Evolutionary conservation across 1,284 basidiomycete species (phyloP).

Genomic region (Laetiporus sulphureus): DNA sequence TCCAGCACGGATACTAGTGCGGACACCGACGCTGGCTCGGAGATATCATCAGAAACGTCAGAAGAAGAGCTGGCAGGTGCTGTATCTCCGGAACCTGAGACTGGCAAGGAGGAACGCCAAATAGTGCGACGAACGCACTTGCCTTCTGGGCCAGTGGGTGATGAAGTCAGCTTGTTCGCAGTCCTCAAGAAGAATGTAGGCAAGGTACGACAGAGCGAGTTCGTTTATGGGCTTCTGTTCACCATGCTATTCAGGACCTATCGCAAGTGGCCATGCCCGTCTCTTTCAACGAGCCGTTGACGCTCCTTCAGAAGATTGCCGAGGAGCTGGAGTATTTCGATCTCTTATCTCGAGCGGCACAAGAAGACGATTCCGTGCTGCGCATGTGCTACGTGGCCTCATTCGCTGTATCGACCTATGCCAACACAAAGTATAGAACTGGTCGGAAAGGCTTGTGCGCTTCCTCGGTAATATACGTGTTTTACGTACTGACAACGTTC

Average conservation of each 20-base stretch:
- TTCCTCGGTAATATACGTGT: neutral
- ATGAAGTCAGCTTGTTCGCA: conserved; percentile 83
- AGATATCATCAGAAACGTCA: conserved; percentile 10
- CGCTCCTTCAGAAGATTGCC: conserved; percentile 70
- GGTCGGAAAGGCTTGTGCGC: conserved; percentile 82
- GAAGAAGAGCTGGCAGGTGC: conserved; percentile 12
- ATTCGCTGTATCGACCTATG: conserved; percentile 80
- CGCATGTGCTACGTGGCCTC: conserved; percentile 76
- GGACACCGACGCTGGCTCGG: conserved; percentile 16
- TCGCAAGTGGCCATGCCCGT: conserved; percentile 81
- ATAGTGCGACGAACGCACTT: conserved; percentile 55
- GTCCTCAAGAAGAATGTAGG: conserved; percentile 92
- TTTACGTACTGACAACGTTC: conserved; percentile 3
- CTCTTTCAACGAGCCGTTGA: conserved; percentile 85
- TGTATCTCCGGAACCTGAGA: conserved; percentile 3
- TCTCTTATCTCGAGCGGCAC: conserved; percentile 62
- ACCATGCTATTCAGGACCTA: conserved; percentile 53
- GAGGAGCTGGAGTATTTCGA: conserved; percentile 82
- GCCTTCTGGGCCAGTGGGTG: conserved; percentile 61
- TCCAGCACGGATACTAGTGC: conserved; percentile 18
- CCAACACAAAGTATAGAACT: conserved; percentile 73
- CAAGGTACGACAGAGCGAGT: conserved; percentile 44
- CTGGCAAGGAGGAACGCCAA: neutral
- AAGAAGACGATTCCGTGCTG: conserved; percentile 56
- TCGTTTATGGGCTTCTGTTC: neutral